These are phyloP conservation scores for Gentiana dahurica DNA, from an alignment of 257 asterid genomes.

Conservation along the genomic window DNA sequence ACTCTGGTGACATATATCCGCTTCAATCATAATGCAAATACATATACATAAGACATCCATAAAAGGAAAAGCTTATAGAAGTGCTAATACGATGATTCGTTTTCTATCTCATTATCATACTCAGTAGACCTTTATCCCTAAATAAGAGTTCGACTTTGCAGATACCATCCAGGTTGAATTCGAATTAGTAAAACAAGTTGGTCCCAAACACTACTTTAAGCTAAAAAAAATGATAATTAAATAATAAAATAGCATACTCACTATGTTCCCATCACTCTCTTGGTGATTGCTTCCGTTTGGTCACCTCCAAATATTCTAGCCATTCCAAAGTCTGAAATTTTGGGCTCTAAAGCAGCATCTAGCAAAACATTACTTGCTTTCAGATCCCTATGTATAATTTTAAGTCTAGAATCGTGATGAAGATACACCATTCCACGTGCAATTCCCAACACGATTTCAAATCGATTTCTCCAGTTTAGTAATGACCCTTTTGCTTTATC, in stretches of 20 bases:
- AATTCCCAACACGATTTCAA: constrained; percentile 18
- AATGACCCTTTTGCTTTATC: constrained; percentile 14
- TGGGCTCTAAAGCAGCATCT: constrained; percentile 24
- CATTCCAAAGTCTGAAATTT: constrained; percentile 26
- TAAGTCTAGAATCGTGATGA: constrained; percentile 25
- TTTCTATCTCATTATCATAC: too few relatives aligned
- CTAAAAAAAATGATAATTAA: too few relatives aligned
- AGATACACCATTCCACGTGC: constrained; percentile 26
- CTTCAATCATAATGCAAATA: constrained; percentile 6
- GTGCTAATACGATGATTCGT: too few relatives aligned
- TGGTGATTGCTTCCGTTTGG: constrained; percentile 15
- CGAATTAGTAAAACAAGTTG: too few relatives aligned
- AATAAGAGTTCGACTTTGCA: neutral
- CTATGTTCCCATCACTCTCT: constrained; percentile 27
- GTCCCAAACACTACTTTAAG: too few relatives aligned
- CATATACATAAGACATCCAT: constrained; percentile 2
- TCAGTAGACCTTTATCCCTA: too few relatives aligned
- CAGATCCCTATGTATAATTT: constrained; percentile 23
- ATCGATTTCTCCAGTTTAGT: constrained; percentile 20
- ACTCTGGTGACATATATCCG: constrained; percentile 32
- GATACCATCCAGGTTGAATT: too few relatives aligned
- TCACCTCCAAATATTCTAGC: constrained; percentile 22
- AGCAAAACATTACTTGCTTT: constrained; percentile 21
- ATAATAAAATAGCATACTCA: constrained; percentile 1
- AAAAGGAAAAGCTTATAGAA: constrained; percentile 16